phyloP scores from a whole-genome alignment of 768 basidiomycete species.

The Lanmaoa rubissima region DNA sequence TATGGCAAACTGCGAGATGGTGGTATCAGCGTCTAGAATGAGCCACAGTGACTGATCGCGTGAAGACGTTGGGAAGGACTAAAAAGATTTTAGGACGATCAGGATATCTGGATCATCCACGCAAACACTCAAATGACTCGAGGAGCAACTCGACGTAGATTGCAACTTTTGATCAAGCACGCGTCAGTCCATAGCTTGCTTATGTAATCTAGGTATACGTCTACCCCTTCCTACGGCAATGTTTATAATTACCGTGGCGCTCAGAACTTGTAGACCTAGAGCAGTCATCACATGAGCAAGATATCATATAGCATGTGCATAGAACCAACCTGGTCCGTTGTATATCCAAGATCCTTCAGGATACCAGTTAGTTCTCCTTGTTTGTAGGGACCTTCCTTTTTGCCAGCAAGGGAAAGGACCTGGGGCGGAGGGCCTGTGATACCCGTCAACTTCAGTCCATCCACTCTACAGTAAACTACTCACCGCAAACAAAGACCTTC shows the following conservation, averaged over 20 bases:
- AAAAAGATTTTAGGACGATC: conserved; percentile 4
- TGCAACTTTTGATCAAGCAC: conserved; percentile 24
- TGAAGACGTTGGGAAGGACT: conserved; percentile 1
- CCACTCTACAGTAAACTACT: conserved; percentile 18
- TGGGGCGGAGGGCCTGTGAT: conserved; percentile 73
- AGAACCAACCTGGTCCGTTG: conserved; percentile 69
- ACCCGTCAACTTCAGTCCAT: not conserved
- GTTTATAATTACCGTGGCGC: not conserved
- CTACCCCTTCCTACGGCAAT: not conserved
- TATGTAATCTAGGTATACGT: conserved; percentile 29
- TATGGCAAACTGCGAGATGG: not conserved
- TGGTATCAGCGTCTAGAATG: conserved; percentile 10
- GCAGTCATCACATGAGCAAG: conserved; percentile 2
- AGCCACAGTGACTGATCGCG: not conserved
- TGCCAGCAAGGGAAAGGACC: conserved; percentile 83
- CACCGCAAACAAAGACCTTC: conserved; percentile 89
- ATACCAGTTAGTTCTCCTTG: conserved; percentile 82
- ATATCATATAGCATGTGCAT: not conserved
- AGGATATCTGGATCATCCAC: conserved; percentile 21
- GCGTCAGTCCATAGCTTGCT: conserved; percentile 23
- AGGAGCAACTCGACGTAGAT: conserved; percentile 10
- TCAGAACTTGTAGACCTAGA: conserved; percentile 44
- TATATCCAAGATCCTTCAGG: conserved; percentile 87
- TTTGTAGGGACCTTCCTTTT: conserved; percentile 76
- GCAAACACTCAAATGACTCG: not conserved